Percentiles rank a stretch among this genome's conserved stretches.
Conservation (phyloP, 1,284 basidiomycete species). For the Tilletia walkeri region DNA sequence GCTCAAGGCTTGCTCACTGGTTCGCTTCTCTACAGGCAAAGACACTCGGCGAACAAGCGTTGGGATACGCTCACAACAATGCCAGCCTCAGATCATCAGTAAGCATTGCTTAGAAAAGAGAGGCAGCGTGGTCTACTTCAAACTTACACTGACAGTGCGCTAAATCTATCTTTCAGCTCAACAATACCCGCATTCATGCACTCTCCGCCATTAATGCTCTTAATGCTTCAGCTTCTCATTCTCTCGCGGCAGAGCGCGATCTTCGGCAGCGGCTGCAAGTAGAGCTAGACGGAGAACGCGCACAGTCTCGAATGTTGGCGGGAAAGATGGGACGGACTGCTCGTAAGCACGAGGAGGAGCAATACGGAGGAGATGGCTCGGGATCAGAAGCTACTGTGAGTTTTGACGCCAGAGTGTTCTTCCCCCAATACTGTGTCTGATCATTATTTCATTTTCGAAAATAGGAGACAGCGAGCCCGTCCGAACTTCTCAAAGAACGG, state of each 20-base stretch:
- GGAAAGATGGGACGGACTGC: slow-evolving; percentile 38
- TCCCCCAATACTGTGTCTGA: too few species aligned
- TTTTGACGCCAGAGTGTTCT: too few species aligned
- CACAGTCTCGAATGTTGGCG: slow-evolving; percentile 51
- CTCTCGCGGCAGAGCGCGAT: slow-evolving; percentile 40
- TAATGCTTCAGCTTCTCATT: slow-evolving; percentile 44
- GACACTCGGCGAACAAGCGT: slow-evolving; percentile 10
- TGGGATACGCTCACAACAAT: slow-evolving; percentile 2
- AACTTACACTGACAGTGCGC: not conserved
- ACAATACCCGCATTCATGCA: slow-evolving; percentile 45
- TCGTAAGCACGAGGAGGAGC: slow-evolving; percentile 3
- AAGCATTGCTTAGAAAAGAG: not conserved
- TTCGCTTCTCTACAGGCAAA: not conserved
- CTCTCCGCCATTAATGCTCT: slow-evolving; percentile 49
- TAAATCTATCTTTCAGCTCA: slow-evolving; percentile 25
- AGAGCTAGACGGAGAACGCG: slow-evolving; percentile 49
- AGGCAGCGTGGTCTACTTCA: not conserved
- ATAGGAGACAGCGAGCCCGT: slow-evolving; percentile 11
- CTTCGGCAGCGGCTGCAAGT: slow-evolving; percentile 45
- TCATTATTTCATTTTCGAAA: too few species aligned
- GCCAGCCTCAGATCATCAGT: not conserved
- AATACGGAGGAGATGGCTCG: slow-evolving; percentile 9
- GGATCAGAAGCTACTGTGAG: slow-evolving; percentile 21
- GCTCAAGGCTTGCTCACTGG: too few species aligned
- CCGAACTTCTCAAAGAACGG: slow-evolving; percentile 43